These are phyloP conservation scores for Bryoglossum gracile DNA, from an alignment of 495 filamentous ascomycete genomes.

Conservation along the genomic window DNA sequence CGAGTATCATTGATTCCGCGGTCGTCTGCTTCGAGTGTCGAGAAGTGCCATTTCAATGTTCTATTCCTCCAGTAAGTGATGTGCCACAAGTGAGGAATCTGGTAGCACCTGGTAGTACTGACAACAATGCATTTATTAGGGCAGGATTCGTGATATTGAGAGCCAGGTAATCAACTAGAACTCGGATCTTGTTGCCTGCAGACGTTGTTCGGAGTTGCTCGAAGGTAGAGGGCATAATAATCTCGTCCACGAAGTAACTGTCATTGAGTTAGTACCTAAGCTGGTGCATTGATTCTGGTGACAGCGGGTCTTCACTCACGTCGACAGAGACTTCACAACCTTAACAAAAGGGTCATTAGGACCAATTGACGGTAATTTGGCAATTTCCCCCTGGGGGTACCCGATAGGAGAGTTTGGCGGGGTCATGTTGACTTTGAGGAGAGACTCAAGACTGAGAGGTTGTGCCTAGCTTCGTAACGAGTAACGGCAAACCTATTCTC, in stretches of 20 bases:
- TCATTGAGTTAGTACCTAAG: constrained; percentile 14
- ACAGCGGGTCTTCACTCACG: constrained; percentile 45
- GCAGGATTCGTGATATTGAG: constrained; percentile 61
- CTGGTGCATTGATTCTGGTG: not conserved
- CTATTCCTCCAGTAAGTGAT: constrained; percentile 31
- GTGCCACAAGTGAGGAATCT: not conserved
- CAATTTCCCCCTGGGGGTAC: not conserved
- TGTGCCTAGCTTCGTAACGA: no score
- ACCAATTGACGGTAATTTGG: constrained; percentile 45
- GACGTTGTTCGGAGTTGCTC: constrained; percentile 68
- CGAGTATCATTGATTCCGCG: constrained; percentile 67
- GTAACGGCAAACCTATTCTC: no score
- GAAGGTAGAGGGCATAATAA: constrained; percentile 64
- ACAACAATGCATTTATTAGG: constrained; percentile 76
- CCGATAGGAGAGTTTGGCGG: not conserved
- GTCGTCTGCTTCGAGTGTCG: constrained; percentile 51
- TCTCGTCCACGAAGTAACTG: constrained; percentile 59
- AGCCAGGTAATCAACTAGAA: constrained; percentile 58
- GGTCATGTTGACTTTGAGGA: not conserved
- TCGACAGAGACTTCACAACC: constrained; percentile 61
- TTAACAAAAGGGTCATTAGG: constrained; percentile 56
- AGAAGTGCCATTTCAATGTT: constrained; percentile 75
- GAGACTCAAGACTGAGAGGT: no score
- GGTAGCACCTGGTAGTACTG: constrained; percentile 24
- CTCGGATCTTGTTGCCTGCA: constrained; percentile 54